These are phyloP conservation scores for Nannochloris sp. DNA, from an alignment of 139 green algal species.

Conservation along the genomic window DNA sequence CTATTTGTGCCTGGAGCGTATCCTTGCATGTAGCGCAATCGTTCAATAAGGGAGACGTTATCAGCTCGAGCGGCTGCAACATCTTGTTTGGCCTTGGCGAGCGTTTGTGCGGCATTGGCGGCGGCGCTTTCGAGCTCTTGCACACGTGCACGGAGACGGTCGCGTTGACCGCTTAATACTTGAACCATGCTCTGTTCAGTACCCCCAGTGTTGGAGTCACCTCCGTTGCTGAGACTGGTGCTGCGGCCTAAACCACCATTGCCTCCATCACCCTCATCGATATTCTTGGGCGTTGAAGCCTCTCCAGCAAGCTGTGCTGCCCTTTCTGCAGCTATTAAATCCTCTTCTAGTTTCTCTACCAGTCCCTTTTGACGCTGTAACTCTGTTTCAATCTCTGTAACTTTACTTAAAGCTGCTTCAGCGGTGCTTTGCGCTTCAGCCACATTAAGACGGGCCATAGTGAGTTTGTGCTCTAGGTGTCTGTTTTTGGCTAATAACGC, in stretches of 20 bases:
- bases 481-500: slow-evolving; percentile 75
- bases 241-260: not conserved
- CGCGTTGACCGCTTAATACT: slow-evolving; percentile 74
- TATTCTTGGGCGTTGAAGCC: too few relatives aligned
- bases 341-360: slow-evolving; percentile 49
- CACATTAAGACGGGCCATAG: slow-evolving; percentile 48
- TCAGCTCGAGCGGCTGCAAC: slow-evolving; percentile 54
- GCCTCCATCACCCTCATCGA: not conserved
- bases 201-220: not conserved
- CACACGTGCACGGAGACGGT: slow-evolving; percentile 60
- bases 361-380: slow-evolving; percentile 39
- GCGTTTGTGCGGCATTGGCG: slow-evolving; percentile 7
- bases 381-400: slow-evolving; percentile 39
- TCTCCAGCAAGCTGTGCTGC: not conserved
- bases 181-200: slow-evolving; percentile 53
- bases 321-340: slow-evolving; percentile 37
- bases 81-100: slow-evolving; percentile 14
- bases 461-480: slow-evolving; percentile 87
- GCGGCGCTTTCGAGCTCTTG: slow-evolving; percentile 68
- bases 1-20: not conserved
- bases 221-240: not conserved
- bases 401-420: slow-evolving; percentile 8
- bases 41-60: slow-evolving; percentile 87
- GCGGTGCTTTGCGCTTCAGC: slow-evolving; percentile 25
- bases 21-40: slow-evolving; percentile 69